Evolutionary conservation across 768 basidiomycete genomes (phyloP).

Genomic region (Trametes villosa): DNA sequence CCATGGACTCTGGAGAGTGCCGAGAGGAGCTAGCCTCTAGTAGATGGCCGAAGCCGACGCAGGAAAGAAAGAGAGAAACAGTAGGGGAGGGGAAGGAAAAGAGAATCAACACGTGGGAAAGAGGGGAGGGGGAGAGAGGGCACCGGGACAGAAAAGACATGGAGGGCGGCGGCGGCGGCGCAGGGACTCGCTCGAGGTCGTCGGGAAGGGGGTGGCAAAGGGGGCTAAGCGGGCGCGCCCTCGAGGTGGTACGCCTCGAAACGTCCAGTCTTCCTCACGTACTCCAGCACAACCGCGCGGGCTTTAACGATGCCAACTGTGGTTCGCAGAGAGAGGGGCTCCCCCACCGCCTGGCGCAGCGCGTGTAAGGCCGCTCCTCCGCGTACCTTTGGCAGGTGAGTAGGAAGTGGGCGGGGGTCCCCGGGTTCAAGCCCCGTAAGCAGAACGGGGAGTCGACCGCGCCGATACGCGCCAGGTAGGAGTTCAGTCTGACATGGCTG

Average conservation of each 20-base stretch:
- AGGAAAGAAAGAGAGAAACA: not conserved
- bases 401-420: not conserved
- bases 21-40: not conserved
- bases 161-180: not conserved
- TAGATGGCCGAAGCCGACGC: not conserved
- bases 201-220: not conserved
- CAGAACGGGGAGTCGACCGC: not conserved
- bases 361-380: not conserved
- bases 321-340: conserved; percentile 1
- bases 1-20: not conserved
- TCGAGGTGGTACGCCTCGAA: not conserved
- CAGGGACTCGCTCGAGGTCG: not conserved
- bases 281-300: not conserved
- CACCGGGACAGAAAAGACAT: not conserved
- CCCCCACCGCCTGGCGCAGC: not conserved
- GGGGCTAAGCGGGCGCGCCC: not conserved
- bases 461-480: not conserved
- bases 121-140: not conserved
- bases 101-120: not conserved
- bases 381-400: conserved; percentile 1
- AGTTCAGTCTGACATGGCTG: conserved; percentile 1
- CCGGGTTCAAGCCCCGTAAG: not conserved
- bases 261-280: not conserved
- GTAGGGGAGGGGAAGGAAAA: not conserved
- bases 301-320: not conserved